phyloP scores from a whole-genome alignment of 306 rosid species.

The Malus domestica region ASM211411v1 NC_041796.1:18405501-18406000 shows the following conservation, averaged over 20 bases:
- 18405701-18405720: not conserved
- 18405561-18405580: constrained; percentile 88
- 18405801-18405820: not conserved
- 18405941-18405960: not conserved
- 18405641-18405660: constrained; percentile 6
- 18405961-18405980: not conserved
- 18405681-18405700: constrained; percentile 8
- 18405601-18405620: constrained; percentile 80
- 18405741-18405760: not conserved
- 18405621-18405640: constrained; percentile 79
- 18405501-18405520: constrained; percentile 32
- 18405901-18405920: not conserved
- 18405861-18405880: not conserved
- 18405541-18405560: constrained; percentile 85
- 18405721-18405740: not conserved
- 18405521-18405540: constrained; percentile 47
- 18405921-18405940: not conserved
- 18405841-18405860: not conserved
- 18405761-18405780: not conserved
- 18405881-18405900: not conserved
- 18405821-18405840: not conserved
- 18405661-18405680: constrained; percentile 10
- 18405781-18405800: not conserved
- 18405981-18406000: not conserved
- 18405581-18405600: constrained; percentile 90